Base-by-base conservation (phyloP, 2,329 filamentous ascomycete species). In the Aspergillus sp. region DNA sequence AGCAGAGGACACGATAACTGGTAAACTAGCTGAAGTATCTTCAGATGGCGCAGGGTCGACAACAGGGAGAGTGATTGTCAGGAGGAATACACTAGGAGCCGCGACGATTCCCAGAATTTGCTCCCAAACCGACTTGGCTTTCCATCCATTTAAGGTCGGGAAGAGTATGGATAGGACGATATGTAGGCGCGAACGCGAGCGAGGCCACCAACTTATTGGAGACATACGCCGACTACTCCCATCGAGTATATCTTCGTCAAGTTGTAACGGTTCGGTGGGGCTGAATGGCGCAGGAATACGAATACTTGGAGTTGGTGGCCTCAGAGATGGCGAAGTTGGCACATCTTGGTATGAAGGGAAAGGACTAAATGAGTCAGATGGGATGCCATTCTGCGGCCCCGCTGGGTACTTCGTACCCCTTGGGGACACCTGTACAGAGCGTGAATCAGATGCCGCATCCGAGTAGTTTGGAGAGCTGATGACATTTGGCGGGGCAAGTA, bases 31-130 rank as follows among this genome's bases (percentile, higher is more conserved):
- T 1, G 71, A 72, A 5, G 75, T 75, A 3, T 79, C 75, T 12
- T 86, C 83, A 7, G 82, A 70, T 37, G 75, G 80, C 19, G 84
- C 81, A 1, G 84, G 84, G 67, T 98, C 93, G 6, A 96, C 90
- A 0, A 99, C 92, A 0, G 96, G 95, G 4, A 99, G 75, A 0
- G 95, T 99, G 47, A 95, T 86, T 0, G 93, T 93, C 4, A 99
- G 81, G 2, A 98, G 77, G 61, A 99, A 90, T 39, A 99, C 91
- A 66, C 90, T 96, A 1, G 93, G 90, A n/a, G 91, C 88, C 7
- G 93, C 93, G 39, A 96, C 82, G 11, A 95, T 67, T 43, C 91
- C 93, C 48, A 97, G 78, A 45, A 92, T 77, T 68, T 90, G 92
- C 66, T 93, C 93, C 86, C 88, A 91, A n/a, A 89, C 74, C n/a